Conservation (phyloP, 345 rosid genomes). For the thale cress (Arabidopsis thaliana) region DNA sequence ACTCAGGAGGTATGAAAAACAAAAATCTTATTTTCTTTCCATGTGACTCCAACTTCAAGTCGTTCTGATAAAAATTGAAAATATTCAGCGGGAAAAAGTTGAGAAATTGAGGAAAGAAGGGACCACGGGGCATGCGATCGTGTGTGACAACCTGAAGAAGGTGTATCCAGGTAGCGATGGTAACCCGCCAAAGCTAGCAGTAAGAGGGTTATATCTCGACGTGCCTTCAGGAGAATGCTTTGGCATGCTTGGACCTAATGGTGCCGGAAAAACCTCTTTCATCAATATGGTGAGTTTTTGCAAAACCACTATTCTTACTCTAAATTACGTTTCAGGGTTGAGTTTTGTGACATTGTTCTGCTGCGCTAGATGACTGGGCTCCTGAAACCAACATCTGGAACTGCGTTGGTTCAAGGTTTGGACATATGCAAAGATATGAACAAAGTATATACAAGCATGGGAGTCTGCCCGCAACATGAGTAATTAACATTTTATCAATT, state of each 20-base stretch:
- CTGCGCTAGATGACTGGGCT: conserved; percentile 84
- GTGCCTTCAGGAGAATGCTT: conserved; percentile 90
- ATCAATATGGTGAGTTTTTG: conserved; percentile 76
- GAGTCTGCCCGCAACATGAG: conserved; percentile 98
- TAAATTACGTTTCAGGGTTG: neutral
- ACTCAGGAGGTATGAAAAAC: conserved; percentile 49
- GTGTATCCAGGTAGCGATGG: conserved; percentile 93
- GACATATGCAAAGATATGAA: conserved; percentile 77
- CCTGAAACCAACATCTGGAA: conserved; percentile 74
- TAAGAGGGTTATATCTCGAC: conserved; percentile 86
- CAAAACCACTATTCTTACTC: neutral
- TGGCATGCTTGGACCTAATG: conserved; percentile 98
- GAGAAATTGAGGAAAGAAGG: conserved; percentile 65
- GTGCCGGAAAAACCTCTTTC: conserved; percentile 96
- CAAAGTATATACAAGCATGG: conserved; percentile 82
- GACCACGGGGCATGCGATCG: conserved; percentile 59
- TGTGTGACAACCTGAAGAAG: conserved; percentile 76
- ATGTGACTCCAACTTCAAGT: neutral
- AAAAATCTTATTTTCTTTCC: neutral
- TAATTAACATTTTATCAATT: conserved; percentile 45
- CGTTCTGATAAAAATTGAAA: conserved; percentile 17
- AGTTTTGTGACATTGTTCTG: conserved; percentile 20
- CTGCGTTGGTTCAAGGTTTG: conserved; percentile 77
- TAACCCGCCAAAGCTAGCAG: conserved; percentile 82
- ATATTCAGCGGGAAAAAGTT: conserved; percentile 75